Percentiles rank a stretch among this genome's conserved stretches.
Conservation (phyloP, 2,329 filamentous ascomycete genomes). For the Sclerotinia glacialis region DNA sequence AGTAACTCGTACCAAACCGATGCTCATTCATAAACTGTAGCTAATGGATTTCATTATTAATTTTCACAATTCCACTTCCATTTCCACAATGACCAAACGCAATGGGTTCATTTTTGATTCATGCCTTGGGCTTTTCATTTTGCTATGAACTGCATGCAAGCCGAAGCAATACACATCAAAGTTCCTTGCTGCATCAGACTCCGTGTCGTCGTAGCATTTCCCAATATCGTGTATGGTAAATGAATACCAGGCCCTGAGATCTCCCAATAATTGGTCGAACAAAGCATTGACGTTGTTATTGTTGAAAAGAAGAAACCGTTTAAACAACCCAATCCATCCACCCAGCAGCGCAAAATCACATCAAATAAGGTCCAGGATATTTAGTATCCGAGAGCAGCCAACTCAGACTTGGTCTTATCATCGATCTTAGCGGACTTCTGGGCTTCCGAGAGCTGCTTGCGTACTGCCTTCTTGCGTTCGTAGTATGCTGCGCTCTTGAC, state of each 20-base stretch:
- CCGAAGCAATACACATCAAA: conserved; percentile 39
- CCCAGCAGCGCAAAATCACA: conserved; percentile 26
- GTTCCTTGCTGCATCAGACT: conserved; percentile 35
- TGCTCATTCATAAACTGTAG: conserved; percentile 18
- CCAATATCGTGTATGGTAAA: conserved; percentile 32
- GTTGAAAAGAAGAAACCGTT: conserved; percentile 32
- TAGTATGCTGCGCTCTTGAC: conserved; percentile 99
- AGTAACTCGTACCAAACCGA: conserved; percentile 17
- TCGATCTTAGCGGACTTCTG: conserved; percentile 89
- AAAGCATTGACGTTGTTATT: conserved; percentile 39
- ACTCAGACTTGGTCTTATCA: conserved; percentile 81
- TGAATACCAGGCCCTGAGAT: conserved; percentile 36
- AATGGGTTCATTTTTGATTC: conserved; percentile 28
- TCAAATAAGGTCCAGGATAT: conserved; percentile 37
- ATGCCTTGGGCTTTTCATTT: conserved; percentile 38
- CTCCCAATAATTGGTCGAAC: conserved; percentile 35
- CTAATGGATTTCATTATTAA: conserved; percentile 14
- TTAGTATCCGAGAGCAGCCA: conserved; percentile 91
- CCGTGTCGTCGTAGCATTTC: conserved; percentile 36
- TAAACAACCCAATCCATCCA: conserved; percentile 30
- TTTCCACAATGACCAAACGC: conserved; percentile 20
- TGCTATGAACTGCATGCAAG: conserved; percentile 38
- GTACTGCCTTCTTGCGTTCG: conserved; percentile 98
- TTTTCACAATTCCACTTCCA: conserved; percentile 19
- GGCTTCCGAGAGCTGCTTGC: conserved; percentile 85